Evolutionary conservation across 2,329 filamentous ascomycete species (phyloP).

Genomic region (Diaporthe humulicola): DNA sequence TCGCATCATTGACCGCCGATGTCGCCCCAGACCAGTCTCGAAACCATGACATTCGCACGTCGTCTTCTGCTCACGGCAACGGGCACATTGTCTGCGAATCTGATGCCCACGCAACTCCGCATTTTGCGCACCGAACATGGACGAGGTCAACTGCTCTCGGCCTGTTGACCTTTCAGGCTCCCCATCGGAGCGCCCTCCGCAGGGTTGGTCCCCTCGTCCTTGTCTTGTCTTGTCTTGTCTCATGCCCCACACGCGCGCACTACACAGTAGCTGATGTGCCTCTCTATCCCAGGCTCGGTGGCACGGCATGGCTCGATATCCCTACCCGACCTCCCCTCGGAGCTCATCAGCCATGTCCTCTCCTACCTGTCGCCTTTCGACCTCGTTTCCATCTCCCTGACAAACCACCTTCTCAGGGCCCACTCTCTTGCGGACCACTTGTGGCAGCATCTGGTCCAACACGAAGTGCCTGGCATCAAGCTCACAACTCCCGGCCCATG

Average conservation of each 20-base stretch:
- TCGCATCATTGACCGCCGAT: constrained; percentile 12
- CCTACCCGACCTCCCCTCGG: constrained; percentile 75
- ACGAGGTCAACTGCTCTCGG: background rate
- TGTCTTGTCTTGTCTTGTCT: too few relatives aligned
- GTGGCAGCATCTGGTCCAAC: constrained; percentile 80
- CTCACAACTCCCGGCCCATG: constrained; percentile 71
- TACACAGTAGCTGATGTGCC: too few relatives aligned
- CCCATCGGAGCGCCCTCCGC: too few relatives aligned
- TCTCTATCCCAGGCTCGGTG: too few relatives aligned
- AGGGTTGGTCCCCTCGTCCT: too few relatives aligned
- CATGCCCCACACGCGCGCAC: too few relatives aligned
- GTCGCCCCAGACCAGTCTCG: constrained; percentile 1
- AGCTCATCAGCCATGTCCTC: constrained; percentile 82
- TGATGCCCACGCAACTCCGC: background rate
- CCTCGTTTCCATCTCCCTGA: constrained; percentile 70
- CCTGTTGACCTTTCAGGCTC: too few relatives aligned
- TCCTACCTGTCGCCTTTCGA: constrained; percentile 74
- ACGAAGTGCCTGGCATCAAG: constrained; percentile 70
- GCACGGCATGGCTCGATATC: background rate
- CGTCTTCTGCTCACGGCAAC: too few relatives aligned
- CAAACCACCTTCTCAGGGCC: constrained; percentile 71
- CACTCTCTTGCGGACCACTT: constrained; percentile 76
- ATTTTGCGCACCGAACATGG: constrained; percentile 34
- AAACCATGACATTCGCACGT: background rate
- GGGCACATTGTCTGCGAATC: too few relatives aligned